Percentiles rank a stretch among this genome's conserved stretches.
phyloP scores from a whole-genome alignment of 2,329 filamentous ascomycete genomes.

The Aspergillus unguis region DNA sequence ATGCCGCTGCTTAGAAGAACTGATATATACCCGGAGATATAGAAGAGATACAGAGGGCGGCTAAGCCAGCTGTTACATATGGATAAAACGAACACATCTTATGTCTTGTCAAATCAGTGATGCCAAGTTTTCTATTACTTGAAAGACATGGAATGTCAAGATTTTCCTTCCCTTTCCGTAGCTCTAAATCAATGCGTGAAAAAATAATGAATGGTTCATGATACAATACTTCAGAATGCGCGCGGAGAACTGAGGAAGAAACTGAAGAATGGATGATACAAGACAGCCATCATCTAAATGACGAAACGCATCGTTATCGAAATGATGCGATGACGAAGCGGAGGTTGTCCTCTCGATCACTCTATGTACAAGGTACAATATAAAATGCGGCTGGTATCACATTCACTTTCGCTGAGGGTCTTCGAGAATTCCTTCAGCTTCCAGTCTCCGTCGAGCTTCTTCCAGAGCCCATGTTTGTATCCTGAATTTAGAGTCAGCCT shows the following conservation, averaged over 20 bases:
- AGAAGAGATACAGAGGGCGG: background rate
- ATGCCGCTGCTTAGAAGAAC: constrained; percentile 58
- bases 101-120: background rate
- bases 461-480: constrained; percentile 99
- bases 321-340: constrained; percentile 29
- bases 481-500: constrained; percentile 49
- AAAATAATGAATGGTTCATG: constrained; percentile 12
- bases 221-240: constrained; percentile 22
- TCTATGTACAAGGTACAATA: constrained; percentile 44
- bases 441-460: constrained; percentile 90
- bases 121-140: background rate
- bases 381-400: constrained; percentile 17
- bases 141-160: constrained; percentile 5
- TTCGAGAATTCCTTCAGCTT: constrained; percentile 88
- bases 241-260: constrained; percentile 20
- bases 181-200: constrained; percentile 13
- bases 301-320: constrained; percentile 30
- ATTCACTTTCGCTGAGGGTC: constrained; percentile 64
- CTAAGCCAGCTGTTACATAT: background rate
- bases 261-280: constrained; percentile 26
- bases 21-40: constrained; percentile 46
- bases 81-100: background rate
- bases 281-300: constrained; percentile 35
- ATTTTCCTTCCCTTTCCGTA: constrained; percentile 11
- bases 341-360: constrained; percentile 31